phyloP scores from a whole-genome alignment of 1,284 basidiomycete species.

The Tremellales sp. region DNA sequence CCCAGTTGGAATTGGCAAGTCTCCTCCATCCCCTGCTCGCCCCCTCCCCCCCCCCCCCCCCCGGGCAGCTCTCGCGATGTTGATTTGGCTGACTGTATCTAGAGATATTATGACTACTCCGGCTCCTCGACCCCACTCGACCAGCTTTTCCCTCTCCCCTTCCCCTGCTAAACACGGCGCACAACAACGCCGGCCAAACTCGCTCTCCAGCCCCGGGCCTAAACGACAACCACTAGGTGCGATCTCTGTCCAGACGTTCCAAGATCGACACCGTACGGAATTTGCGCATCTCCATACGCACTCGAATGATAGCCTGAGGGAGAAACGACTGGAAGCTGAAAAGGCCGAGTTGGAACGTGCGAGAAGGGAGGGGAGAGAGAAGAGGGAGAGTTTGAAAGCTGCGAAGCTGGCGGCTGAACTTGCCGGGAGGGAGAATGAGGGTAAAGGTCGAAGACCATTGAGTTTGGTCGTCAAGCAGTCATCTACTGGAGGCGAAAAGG shows the following conservation, averaged over 20 bases:
- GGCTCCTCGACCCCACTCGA: too few relatives aligned
- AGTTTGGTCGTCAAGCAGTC: conserved; percentile 9
- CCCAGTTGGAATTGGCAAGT: too few relatives aligned
- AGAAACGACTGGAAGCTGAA: conserved; percentile 11
- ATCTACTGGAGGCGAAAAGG: too few relatives aligned
- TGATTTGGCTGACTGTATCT: too few relatives aligned
- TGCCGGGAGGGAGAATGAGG: neutral
- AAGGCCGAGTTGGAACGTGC: conserved; percentile 22
- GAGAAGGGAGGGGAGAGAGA: conserved; percentile 15
- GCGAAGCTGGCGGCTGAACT: neutral
- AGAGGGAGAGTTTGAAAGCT: conserved; percentile 14
- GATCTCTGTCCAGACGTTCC: conserved; percentile 10
- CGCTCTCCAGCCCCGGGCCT: too few relatives aligned
- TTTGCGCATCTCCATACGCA: conserved; percentile 16
- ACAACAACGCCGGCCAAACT: too few relatives aligned
- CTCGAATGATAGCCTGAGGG: conserved; percentile 7
- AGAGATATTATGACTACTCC: too few relatives aligned
- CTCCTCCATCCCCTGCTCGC: too few relatives aligned
- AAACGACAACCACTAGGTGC: neutral
- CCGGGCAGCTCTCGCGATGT: too few relatives aligned
- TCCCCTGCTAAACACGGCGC: too few relatives aligned
- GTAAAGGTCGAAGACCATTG: conserved; percentile 5
- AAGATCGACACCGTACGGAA: conserved; percentile 13
- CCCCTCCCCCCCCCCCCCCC: too few relatives aligned
- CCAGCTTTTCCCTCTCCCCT: too few relatives aligned